A percentile compares a stretch with the other conserved stretches of the same genome.
Evolutionary conservation across 495 filamentous ascomycete genomes (phyloP).

Genomic region (Clavariopsis aquatica): DNA sequence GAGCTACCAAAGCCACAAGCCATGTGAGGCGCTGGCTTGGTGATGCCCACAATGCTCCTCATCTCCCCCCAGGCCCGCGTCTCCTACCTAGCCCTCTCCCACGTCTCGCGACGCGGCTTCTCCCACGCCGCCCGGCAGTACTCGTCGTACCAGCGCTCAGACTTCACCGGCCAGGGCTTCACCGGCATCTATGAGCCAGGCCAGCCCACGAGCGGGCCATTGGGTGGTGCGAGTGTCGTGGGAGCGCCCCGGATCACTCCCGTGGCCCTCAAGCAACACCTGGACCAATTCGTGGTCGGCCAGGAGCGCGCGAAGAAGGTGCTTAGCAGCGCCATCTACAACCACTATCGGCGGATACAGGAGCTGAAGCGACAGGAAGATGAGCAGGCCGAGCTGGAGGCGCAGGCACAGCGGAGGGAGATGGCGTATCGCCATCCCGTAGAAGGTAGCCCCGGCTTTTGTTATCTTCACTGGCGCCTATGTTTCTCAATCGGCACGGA

Average conservation of each 20-base stretch:
- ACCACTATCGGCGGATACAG: constrained; percentile 89
- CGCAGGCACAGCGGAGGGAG: constrained; percentile 53
- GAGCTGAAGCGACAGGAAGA: constrained; percentile 75
- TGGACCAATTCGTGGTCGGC: constrained; percentile 95
- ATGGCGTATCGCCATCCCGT: constrained; percentile 49
- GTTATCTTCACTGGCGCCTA: background rate
- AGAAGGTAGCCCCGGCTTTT: constrained; percentile 53
- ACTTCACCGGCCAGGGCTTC: constrained; percentile 67
- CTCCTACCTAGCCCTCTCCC: constrained; percentile 49
- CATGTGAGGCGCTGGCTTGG: constrained; percentile 8
- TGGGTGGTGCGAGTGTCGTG: constrained; percentile 36
- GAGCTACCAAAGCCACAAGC: background rate
- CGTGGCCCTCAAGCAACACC: constrained; percentile 77
- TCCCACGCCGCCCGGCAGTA: constrained; percentile 5
- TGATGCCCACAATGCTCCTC: constrained; percentile 7
- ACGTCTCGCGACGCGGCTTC: constrained; percentile 37
- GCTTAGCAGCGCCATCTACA: constrained; percentile 90
- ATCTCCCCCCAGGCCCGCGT: constrained; percentile 42
- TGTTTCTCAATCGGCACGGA: background rate
- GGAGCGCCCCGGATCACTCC: constrained; percentile 63
- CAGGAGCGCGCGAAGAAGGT: constrained; percentile 96
- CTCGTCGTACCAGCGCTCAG: constrained; percentile 56
- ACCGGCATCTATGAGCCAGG: constrained; percentile 76
- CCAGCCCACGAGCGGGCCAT: constrained; percentile 49
- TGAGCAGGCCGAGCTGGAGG: constrained; percentile 66